These are phyloP conservation scores for Diaporthe longicolla DNA, from an alignment of 2,329 filamentous ascomycete genomes.

Conservation along the genomic window DNA sequence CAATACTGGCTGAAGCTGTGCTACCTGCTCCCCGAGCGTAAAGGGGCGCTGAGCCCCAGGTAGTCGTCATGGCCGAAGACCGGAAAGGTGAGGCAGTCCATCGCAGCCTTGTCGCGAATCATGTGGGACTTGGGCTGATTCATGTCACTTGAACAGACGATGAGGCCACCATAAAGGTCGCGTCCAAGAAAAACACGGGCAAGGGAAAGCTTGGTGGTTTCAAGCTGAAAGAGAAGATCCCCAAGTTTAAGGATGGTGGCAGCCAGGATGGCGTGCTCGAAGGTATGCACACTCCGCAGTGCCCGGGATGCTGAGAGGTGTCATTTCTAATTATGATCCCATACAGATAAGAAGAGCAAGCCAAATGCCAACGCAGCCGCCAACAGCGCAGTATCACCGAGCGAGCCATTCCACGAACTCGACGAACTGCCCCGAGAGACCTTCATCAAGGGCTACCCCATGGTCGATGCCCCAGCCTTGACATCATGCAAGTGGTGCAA, in stretches of 20 bases:
- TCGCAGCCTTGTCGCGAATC: conserved; percentile 6
- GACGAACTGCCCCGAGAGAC: conserved; percentile 83
- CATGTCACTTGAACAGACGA: conserved; percentile 56
- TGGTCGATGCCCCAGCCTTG: conserved; percentile 84
- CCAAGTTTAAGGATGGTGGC: conserved; percentile 76
- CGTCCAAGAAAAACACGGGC: conserved; percentile 65
- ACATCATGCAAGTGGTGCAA: conserved; percentile 96
- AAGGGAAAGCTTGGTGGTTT: conserved; percentile 64
- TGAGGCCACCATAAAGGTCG: conserved; percentile 74
- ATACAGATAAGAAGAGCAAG: conserved; percentile 67
- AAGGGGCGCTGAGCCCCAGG: conserved; percentile 29
- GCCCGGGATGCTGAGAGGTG: conserved; percentile 35
- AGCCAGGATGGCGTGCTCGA: conserved; percentile 80
- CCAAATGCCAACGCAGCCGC: conserved; percentile 56
- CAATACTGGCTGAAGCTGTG: not conserved
- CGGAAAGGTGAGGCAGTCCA: conserved; percentile 41
- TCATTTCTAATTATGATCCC: not conserved
- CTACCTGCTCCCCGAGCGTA: not conserved
- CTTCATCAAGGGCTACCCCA: conserved; percentile 84
- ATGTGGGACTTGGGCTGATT: conserved; percentile 23
- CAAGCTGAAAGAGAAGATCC: conserved; percentile 74
- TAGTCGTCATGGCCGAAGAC: conserved; percentile 41
- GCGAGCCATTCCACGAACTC: conserved; percentile 75
- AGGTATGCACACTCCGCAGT: conserved; percentile 58
- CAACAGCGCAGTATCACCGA: conserved; percentile 62